phyloP scores from a whole-genome alignment of 192 early-diverging fungal genomes.

The Mortierella alpina region DNA sequence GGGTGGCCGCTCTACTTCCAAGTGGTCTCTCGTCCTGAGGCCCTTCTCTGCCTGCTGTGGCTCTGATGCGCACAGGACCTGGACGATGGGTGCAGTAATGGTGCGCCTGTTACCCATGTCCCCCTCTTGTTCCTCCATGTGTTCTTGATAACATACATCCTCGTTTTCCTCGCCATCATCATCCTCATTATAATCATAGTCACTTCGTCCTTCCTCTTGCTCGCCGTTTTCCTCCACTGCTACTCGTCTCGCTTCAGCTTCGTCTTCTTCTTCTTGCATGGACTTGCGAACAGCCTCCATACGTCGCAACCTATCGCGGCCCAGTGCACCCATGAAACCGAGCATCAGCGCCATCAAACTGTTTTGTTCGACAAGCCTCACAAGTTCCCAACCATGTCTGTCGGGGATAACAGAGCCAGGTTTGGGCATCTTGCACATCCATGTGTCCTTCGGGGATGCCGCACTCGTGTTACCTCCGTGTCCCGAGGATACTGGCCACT shows the following conservation, averaged over 20 bases:
- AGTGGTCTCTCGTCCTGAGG: too few species aligned
- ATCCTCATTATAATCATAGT: slow-evolving; percentile 6
- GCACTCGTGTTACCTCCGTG: neutral
- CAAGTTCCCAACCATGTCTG: slow-evolving; percentile 59
- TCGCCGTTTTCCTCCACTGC: slow-evolving; percentile 6
- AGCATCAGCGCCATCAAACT: slow-evolving; percentile 60
- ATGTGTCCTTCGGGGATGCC: slow-evolving; percentile 15
- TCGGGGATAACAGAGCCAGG: slow-evolving; percentile 34
- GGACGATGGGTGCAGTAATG: too few species aligned
- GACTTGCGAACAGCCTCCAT: slow-evolving; percentile 23
- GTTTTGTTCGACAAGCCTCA: slow-evolving; percentile 62
- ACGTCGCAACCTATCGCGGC: slow-evolving; percentile 32
- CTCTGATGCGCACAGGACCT: too few species aligned
- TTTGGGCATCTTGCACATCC: slow-evolving; percentile 51
- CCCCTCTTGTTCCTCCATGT: neutral
- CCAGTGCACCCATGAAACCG: slow-evolving; percentile 56
- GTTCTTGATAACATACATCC: neutral
- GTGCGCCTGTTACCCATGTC: neutral
- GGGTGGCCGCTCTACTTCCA: neutral
- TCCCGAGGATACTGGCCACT: slow-evolving; percentile 10
- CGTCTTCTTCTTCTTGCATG: slow-evolving; percentile 19
- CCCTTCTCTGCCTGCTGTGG: too few species aligned
- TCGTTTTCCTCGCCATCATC: slow-evolving; percentile 12
- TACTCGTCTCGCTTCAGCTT: neutral
- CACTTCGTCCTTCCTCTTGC: slow-evolving; percentile 4